Conservation (phyloP, 2,329 filamentous ascomycete species). For the Pseudogymnoascus sp. region DNA sequence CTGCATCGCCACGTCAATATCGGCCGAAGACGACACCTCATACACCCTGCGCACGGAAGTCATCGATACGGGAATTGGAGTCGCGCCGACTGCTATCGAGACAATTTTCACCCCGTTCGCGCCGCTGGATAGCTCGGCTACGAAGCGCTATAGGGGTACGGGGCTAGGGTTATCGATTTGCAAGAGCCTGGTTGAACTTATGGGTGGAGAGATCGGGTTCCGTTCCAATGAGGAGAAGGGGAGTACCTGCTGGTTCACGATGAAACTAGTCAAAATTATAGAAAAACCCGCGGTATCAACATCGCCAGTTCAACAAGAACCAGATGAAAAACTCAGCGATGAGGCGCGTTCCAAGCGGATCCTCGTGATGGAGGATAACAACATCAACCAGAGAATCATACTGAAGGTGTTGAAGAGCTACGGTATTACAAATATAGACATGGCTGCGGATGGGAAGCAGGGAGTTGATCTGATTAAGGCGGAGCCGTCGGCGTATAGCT, state of each 20-base stretch:
- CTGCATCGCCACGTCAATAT: slow-evolving; percentile 34
- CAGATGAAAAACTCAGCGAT: slow-evolving; percentile 28
- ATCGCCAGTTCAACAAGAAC: slow-evolving; percentile 18
- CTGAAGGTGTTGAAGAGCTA: slow-evolving; percentile 31
- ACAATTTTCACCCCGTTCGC: slow-evolving; percentile 99
- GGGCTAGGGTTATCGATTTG: slow-evolving; percentile 92
- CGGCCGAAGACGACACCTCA: slow-evolving; percentile 33
- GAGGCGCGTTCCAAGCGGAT: slow-evolving; percentile 34
- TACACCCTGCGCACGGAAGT: slow-evolving; percentile 45
- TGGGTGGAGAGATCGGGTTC: slow-evolving; percentile 96
- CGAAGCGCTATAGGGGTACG: slow-evolving; percentile 89
- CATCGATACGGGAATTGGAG: slow-evolving; percentile 68
- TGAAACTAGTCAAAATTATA: slow-evolving; percentile 32
- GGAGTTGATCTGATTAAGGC: slow-evolving; percentile 35
- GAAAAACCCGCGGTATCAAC: background rate
- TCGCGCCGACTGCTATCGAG: slow-evolving; percentile 88
- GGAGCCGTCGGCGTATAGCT: slow-evolving; percentile 35
- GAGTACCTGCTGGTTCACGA: slow-evolving; percentile 53
- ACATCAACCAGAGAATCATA: slow-evolving; percentile 37
- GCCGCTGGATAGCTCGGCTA: slow-evolving; percentile 94
- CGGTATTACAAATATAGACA: slow-evolving; percentile 34
- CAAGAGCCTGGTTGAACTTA: slow-evolving; percentile 86
- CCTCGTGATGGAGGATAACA: slow-evolving; percentile 35
- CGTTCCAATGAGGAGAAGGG: slow-evolving; percentile 85
- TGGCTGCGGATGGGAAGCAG: slow-evolving; percentile 36